Conservation (phyloP, 2,329 filamentous ascomycete genomes). For the Penicillium sp. region DNA sequence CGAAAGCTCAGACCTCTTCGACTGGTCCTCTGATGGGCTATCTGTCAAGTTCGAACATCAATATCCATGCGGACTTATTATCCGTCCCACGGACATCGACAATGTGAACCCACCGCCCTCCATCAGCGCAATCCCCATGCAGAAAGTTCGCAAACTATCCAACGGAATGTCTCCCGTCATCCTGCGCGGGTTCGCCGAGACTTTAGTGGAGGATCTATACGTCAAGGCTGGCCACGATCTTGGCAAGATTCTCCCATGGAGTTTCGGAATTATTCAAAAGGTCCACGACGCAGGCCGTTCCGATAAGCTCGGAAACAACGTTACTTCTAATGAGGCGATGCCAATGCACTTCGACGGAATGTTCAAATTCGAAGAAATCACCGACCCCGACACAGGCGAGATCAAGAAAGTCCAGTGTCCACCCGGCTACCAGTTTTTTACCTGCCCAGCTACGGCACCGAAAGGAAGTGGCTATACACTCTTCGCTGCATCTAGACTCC, state of each 20-base stretch:
- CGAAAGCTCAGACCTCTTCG: slow-evolving; percentile 49
- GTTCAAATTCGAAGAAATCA: slow-evolving; percentile 53
- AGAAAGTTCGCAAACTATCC: slow-evolving; percentile 40
- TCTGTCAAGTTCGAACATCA: slow-evolving; percentile 46
- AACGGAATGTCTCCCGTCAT: slow-evolving; percentile 56
- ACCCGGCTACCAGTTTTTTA: slow-evolving; percentile 57
- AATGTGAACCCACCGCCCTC: slow-evolving; percentile 23
- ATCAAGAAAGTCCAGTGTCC: slow-evolving; percentile 46
- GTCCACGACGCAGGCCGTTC: slow-evolving; percentile 52
- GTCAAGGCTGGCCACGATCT: slow-evolving; percentile 50
- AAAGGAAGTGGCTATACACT: slow-evolving; percentile 56
- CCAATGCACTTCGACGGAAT: slow-evolving; percentile 60
- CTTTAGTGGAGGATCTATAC: slow-evolving; percentile 47
- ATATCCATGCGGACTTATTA: slow-evolving; percentile 41
- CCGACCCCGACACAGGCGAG: slow-evolving; percentile 38
- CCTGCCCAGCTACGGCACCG: slow-evolving; percentile 44
- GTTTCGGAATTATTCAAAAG: slow-evolving; percentile 54
- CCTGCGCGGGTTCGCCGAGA: slow-evolving; percentile 54
- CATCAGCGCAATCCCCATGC: slow-evolving; percentile 23
- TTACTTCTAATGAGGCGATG: slow-evolving; percentile 57
- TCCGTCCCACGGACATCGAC: slow-evolving; percentile 23
- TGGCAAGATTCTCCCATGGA: slow-evolving; percentile 53
- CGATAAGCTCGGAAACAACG: slow-evolving; percentile 52
- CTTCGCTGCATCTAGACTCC: slow-evolving; percentile 53
- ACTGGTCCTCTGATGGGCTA: slow-evolving; percentile 41